phyloP scores from a whole-genome alignment of 1,139 yeast genomes.

The Nematodospora anomalae region DNA sequence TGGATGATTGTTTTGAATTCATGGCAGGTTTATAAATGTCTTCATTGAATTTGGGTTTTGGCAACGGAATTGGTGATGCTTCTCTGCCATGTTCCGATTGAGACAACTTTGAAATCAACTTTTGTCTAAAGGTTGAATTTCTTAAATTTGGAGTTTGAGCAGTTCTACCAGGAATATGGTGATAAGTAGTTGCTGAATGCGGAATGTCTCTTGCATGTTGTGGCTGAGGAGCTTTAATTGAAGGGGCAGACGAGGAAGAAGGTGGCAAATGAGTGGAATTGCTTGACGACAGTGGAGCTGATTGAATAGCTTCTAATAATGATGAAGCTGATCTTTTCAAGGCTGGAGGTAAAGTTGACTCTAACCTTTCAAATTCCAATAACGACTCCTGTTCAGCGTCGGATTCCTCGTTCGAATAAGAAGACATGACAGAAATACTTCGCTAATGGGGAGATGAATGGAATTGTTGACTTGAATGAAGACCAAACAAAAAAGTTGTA shows the following conservation, averaged over 20 bases:
- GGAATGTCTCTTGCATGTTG: slow-evolving; percentile 11
- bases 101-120: slow-evolving; percentile 33
- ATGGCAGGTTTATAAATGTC: slow-evolving; percentile 58
- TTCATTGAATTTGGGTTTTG: slow-evolving; percentile 47
- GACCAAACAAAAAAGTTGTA: too few relatives aligned
- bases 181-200: slow-evolving; percentile 5
- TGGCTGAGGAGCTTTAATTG: slow-evolving; percentile 13
- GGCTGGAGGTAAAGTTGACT: slow-evolving; percentile 46
- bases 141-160: slow-evolving; percentile 16
- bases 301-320: slow-evolving; percentile 34
- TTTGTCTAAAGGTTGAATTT: slow-evolving; percentile 17
- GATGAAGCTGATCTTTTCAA: slow-evolving; percentile 44
- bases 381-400: slow-evolving; percentile 16
- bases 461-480: too few relatives aligned
- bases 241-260: slow-evolving; percentile 3
- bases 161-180: slow-evolving; percentile 14
- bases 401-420: slow-evolving; percentile 8
- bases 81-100: slow-evolving; percentile 38
- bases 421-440: slow-evolving; percentile 6
- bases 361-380: slow-evolving; percentile 46
- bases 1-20: slow-evolving; percentile 61
- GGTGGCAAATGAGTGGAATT: slow-evolving; percentile 10
- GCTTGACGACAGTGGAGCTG: slow-evolving; percentile 9
- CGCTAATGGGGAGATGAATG: too few relatives aligned
- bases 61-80: slow-evolving; percentile 53